Evolutionary conservation across 176 grass and related monocot genomes (phyloP).

Genomic region (Cenchrus fungigraminus): DNA sequence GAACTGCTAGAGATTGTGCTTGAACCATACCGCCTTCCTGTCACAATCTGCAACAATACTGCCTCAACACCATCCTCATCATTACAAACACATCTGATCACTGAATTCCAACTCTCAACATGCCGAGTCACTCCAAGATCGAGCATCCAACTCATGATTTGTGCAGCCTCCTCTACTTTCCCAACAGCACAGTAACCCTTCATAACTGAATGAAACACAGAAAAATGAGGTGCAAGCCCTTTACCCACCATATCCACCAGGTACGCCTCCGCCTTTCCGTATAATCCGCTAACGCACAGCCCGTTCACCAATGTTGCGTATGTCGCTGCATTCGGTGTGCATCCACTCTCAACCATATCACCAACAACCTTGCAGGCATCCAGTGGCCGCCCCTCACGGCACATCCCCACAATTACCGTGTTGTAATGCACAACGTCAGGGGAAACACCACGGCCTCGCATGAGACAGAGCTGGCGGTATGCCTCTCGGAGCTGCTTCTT

Average conservation of each 20-base stretch:
- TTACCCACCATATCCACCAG: constrained; percentile 61
- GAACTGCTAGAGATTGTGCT: constrained; percentile 2
- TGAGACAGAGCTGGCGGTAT: constrained; percentile 78
- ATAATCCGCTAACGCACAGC: constrained; percentile 55
- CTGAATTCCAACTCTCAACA: constrained; percentile 70
- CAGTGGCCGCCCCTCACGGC: constrained; percentile 59
- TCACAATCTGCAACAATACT: constrained; percentile 44
- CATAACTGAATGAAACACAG: constrained; percentile 71
- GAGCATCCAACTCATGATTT: constrained; percentile 60
- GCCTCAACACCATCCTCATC: constrained; percentile 34
- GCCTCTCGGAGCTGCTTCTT: constrained; percentile 77
- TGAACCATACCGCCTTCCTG: constrained; percentile 1
- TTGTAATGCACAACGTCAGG: constrained; percentile 84
- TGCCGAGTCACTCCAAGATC: constrained; percentile 57
- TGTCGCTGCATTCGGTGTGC: constrained; percentile 56
- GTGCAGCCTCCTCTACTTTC: constrained; percentile 56
- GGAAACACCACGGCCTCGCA: constrained; percentile 63
- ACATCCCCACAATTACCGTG: constrained; percentile 73
- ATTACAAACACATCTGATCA: constrained; percentile 52
- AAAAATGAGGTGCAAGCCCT: constrained; percentile 76
- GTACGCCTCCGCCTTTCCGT: constrained; percentile 59
- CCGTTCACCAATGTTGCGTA: constrained; percentile 72
- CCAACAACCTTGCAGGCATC: constrained; percentile 87
- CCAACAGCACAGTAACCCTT: constrained; percentile 77
- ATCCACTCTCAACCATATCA: constrained; percentile 69